Percentiles rank a stretch among this genome's conserved stretches.
These are phyloP conservation scores for Purshia tridentata DNA, from an alignment of 306 rosid genomes.

Conservation along the genomic window DNA sequence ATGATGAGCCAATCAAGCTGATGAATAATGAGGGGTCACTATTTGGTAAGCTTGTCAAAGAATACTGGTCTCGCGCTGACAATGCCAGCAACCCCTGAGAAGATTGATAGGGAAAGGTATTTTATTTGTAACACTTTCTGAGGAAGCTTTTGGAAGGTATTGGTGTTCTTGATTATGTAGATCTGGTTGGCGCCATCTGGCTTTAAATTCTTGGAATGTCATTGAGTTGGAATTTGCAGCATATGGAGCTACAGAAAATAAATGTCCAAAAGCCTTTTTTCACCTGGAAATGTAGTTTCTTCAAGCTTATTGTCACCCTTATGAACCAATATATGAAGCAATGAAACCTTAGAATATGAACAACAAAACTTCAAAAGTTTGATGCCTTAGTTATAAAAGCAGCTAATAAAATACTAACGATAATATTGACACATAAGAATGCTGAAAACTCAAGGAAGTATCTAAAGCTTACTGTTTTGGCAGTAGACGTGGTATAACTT, in stretches of 20 bases:
- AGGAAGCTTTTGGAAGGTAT: too few species aligned
- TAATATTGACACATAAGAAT: too few species aligned
- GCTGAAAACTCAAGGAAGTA: background rate
- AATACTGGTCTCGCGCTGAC: conserved; percentile 31
- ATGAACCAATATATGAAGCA: background rate
- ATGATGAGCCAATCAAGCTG: conserved; percentile 32
- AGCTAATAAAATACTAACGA: too few species aligned
- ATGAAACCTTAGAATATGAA: background rate
- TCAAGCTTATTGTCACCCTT: background rate
- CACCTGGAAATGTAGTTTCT: background rate
- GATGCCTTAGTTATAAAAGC: too few species aligned
- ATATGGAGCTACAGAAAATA: background rate
- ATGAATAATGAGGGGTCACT: conserved; percentile 26
- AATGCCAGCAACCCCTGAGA: background rate
- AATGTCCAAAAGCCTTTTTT: background rate
- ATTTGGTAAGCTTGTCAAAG: conserved; percentile 35
- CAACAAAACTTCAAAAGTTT: background rate
- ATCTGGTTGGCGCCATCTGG: background rate
- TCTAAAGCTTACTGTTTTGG: background rate
- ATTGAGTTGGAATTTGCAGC: too few species aligned
- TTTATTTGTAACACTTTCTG: too few species aligned
- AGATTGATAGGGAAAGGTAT: background rate
- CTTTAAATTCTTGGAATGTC: background rate
- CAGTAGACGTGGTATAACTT: background rate
- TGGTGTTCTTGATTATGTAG: too few species aligned